Percentiles rank a stretch among this genome's conserved stretches.
These are phyloP conservation scores for Heracleum sosnowskyi DNA, from an alignment of 129 eudicot species.

Conservation along the genomic window DNA sequence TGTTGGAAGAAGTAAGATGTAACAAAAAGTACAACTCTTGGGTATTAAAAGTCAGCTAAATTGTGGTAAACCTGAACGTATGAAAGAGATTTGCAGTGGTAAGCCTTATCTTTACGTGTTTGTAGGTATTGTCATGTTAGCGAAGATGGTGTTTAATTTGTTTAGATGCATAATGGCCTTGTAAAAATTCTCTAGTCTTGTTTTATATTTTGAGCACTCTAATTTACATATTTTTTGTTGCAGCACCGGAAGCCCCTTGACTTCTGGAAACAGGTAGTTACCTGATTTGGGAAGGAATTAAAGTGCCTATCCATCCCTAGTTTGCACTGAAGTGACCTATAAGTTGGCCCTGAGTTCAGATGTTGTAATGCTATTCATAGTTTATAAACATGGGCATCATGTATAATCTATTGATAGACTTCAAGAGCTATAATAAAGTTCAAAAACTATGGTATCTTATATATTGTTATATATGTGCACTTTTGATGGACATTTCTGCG, in stretches of 20 bases:
- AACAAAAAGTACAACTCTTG: not conserved
- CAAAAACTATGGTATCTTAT: not conserved
- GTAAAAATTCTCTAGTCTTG: not conserved
- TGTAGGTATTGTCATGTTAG: not conserved
- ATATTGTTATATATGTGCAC: not conserved
- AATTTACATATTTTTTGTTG: constrained; percentile 6
- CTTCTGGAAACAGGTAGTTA: constrained; percentile 49
- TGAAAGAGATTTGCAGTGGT: not conserved
- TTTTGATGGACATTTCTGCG: not conserved
- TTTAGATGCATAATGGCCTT: not conserved
- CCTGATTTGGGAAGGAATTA: constrained; percentile 11
- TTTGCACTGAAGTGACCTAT: not conserved
- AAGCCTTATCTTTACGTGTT: not conserved
- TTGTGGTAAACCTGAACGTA: not conserved
- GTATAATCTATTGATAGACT: not conserved
- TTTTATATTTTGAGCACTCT: not conserved
- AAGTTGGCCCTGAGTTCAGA: not conserved
- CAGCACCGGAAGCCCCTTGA: constrained; percentile 72
- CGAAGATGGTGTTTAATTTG: not conserved
- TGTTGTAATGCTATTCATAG: not conserved
- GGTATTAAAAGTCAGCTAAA: not conserved
- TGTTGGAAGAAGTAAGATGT: not conserved
- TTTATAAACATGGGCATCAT: not conserved
- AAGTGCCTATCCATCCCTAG: not conserved
- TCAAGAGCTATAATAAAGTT: not conserved